Conservation (phyloP, 169 alveolate species). For the Eimeria brunetti region DNA sequence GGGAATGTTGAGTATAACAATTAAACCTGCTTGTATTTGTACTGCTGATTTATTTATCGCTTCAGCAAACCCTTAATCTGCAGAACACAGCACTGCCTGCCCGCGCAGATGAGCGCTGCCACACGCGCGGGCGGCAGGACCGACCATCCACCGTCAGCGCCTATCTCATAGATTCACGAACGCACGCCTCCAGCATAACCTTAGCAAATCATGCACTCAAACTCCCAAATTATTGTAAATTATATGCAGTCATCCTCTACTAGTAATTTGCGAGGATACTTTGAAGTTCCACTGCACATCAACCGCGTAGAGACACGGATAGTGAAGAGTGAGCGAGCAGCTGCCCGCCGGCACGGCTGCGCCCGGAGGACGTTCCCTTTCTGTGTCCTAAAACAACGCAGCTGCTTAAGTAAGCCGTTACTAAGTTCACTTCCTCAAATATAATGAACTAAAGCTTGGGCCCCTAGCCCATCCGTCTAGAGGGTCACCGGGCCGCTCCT, state of each 20-base stretch:
- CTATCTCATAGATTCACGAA: neutral
- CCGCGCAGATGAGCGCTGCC: constrained; percentile 2
- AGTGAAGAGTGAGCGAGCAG: neutral
- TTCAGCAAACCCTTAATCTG: neutral
- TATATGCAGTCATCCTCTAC: neutral
- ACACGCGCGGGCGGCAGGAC: neutral
- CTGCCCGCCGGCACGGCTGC: neutral
- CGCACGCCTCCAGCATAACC: neutral
- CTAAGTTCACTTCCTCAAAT: neutral
- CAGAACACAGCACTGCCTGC: neutral
- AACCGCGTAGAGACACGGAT: neutral
- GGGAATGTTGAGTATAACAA: neutral
- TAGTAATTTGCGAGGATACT: neutral
- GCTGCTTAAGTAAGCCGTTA: neutral
- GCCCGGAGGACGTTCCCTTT: neutral
- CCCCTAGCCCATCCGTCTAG: neutral
- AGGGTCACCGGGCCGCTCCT: neutral
- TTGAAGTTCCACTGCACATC: neutral
- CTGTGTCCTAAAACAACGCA: neutral
- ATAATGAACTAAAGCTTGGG: neutral
- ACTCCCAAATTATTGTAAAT: neutral
- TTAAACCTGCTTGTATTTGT: constrained; percentile 3
- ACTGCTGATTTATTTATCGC: too few species aligned
- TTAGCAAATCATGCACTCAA: neutral
- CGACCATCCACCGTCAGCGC: neutral